phyloP scores from a whole-genome alignment of 148 eudicot species.

The Heliamphora exappendiculata region DNA sequence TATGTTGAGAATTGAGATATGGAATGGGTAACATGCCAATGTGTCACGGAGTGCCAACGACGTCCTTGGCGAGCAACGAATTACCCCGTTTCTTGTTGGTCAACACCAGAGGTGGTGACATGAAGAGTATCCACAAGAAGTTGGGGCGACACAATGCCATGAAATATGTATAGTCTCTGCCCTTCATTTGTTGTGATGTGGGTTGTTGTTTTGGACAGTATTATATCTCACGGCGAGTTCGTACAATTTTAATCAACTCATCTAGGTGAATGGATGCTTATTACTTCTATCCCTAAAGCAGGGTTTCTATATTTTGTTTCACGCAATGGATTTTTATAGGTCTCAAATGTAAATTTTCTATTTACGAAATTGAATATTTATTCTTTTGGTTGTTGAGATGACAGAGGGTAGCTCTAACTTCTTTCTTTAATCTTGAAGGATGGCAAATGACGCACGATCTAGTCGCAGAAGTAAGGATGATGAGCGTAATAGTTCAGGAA shows the following conservation, averaged over 20 bases:
- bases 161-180: neutral
- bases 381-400: neutral
- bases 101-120: no score
- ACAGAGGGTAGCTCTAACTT: neutral
- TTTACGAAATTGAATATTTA: neutral
- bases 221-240: neutral
- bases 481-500: constrained; percentile 16
- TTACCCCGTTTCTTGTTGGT: no score
- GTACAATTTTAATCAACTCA: neutral
- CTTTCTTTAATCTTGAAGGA: constrained; percentile 5
- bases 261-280: neutral
- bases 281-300: neutral
- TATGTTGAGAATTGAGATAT: no score
- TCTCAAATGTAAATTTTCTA: neutral
- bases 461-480: constrained; percentile 21
- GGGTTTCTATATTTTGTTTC: neutral
- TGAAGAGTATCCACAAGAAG: no score
- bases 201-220: neutral
- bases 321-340: neutral
- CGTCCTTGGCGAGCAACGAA: neutral
- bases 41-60: neutral
- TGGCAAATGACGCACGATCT: constrained; percentile 27
- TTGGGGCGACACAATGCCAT: neutral
- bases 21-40: neutral
- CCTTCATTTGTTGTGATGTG: neutral